Conservation (phyloP, 139 green algal genomes). For the Eudorina sp. region DNA sequence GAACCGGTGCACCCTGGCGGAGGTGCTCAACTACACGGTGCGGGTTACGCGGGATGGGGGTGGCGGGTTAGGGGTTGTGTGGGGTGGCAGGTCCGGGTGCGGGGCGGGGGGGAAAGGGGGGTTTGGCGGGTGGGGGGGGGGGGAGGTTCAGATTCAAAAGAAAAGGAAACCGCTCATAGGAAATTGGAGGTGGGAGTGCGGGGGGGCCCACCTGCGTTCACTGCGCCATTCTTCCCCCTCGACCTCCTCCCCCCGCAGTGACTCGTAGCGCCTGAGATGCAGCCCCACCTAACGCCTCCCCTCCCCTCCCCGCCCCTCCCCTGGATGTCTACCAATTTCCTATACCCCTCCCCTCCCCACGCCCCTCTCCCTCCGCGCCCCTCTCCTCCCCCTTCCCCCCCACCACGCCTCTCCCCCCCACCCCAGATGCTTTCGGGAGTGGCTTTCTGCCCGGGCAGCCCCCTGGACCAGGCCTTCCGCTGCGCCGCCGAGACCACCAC, state of each 20-base stretch:
- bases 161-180: not conserved
- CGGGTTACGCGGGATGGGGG: not conserved
- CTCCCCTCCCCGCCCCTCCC: not conserved
- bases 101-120: too few species aligned
- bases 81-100: too few species aligned
- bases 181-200: too few species aligned
- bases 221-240: not conserved
- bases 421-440: not conserved
- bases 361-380: not conserved
- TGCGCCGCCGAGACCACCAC: not conserved
- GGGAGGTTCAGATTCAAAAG: not conserved
- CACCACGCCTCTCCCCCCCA: not conserved
- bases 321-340: not conserved
- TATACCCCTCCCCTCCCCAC: not conserved
- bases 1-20: not conserved
- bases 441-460: conserved; percentile 8
- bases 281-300: not conserved
- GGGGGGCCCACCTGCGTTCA: too few species aligned
- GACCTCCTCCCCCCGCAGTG: not conserved
- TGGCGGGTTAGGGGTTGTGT: too few species aligned
- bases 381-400: not conserved
- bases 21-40: not conserved
- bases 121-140: too few species aligned
- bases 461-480: not conserved
- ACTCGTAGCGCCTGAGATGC: not conserved